Percentiles rank a stretch among this genome's conserved stretches.
phyloP scores from a whole-genome alignment of 805 yeast genomes.

The Barnettozyma salicaria region DNA sequence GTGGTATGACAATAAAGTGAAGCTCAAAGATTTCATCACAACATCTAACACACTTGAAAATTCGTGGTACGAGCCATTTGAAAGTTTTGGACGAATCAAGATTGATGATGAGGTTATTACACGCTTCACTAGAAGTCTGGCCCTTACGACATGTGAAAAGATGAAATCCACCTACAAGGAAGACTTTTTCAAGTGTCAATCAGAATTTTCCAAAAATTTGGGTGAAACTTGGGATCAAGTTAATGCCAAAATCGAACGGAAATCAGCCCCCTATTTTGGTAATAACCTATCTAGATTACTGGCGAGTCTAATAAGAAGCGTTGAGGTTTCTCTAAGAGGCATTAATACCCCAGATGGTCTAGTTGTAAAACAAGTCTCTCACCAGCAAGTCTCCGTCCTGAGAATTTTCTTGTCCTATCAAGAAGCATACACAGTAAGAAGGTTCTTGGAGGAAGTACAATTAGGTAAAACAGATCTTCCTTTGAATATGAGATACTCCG shows the following conservation, averaged over 20 bases:
- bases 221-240: conserved; percentile 9
- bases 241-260: conserved; percentile 26
- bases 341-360: conserved; percentile 32
- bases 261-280: conserved; percentile 26
- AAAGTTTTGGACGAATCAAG: conserved; percentile 5
- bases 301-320: conserved; percentile 52
- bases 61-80: conserved; percentile 20
- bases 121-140: conserved; percentile 11
- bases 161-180: conserved; percentile 11
- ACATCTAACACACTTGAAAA: conserved; percentile 3
- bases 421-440: background rate
- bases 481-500: conserved; percentile 5
- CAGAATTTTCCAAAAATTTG: conserved; percentile 7
- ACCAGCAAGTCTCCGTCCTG: conserved; percentile 54
- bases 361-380: conserved; percentile 51
- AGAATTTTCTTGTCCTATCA: conserved; percentile 26
- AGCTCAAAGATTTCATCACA: conserved; percentile 10
- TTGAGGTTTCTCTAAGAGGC: conserved; percentile 64
- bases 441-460: conserved; percentile 32
- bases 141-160: conserved; percentile 1
- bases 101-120: conserved; percentile 7
- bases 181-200: conserved; percentile 3
- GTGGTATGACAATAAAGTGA: conserved; percentile 44
- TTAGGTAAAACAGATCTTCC: background rate
- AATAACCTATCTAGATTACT: conserved; percentile 31